Conservation (phyloP, 192 early-diverging fungal species). For the Radiomyces spectabilis region DNA sequence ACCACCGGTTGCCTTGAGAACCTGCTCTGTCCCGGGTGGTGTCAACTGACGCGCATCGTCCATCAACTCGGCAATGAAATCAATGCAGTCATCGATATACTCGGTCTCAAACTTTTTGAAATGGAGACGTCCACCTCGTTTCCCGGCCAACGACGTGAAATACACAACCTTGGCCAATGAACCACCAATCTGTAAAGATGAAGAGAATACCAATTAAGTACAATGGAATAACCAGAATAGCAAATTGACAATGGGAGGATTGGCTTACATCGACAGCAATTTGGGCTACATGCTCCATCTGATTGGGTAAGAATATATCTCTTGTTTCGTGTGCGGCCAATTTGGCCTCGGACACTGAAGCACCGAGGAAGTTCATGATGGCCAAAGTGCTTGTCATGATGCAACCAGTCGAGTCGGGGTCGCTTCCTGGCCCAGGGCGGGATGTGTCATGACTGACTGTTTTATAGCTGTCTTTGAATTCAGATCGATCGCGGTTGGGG, state of each 20-base stretch:
- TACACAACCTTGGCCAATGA: constrained; percentile 74
- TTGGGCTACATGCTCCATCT: constrained; percentile 71
- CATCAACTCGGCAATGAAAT: constrained; percentile 69
- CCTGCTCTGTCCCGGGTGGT: constrained; percentile 30
- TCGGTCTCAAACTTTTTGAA: constrained; percentile 94
- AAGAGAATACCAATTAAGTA: not conserved
- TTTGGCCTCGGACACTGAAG: constrained; percentile 44
- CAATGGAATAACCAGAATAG: constrained; percentile 2
- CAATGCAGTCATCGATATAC: constrained; percentile 82
- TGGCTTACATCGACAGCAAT: constrained; percentile 83
- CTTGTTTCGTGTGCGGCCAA: constrained; percentile 43
- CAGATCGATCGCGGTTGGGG: not conserved
- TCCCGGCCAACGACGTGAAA: constrained; percentile 36
- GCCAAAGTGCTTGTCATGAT: not conserved
- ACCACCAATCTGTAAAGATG: constrained; percentile 53
- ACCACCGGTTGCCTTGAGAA: constrained; percentile 83
- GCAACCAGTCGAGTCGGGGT: not conserved
- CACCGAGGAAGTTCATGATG: constrained; percentile 48
- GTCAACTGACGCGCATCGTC: constrained; percentile 21
- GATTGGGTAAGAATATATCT: constrained; percentile 87
- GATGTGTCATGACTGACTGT: not conserved
- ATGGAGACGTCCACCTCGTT: constrained; percentile 79
- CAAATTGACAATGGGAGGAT: not conserved
- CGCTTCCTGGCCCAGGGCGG: not conserved
- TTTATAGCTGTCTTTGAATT: not conserved